Evolutionary conservation across 768 basidiomycete species (phyloP).

Genomic region (Sistotremastrum suecicum): DNA sequence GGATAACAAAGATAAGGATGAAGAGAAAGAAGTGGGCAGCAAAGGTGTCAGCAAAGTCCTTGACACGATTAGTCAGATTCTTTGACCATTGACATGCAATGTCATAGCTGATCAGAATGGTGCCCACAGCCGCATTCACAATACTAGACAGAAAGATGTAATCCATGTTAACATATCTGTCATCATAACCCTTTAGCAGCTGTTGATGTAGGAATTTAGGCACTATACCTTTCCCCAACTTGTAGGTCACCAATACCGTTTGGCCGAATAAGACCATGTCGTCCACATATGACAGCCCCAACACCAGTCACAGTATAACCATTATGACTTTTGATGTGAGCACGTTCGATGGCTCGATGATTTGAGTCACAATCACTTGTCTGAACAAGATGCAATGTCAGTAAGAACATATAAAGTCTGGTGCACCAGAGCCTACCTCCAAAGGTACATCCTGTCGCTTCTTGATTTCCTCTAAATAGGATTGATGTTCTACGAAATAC

Average conservation of each 20-base stretch:
- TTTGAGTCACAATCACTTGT: conserved; percentile 7
- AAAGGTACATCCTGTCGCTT: neutral
- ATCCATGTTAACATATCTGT: conserved; percentile 11
- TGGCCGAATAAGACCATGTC: conserved; percentile 8
- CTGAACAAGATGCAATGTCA: conserved; percentile 5
- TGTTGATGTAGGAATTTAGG: neutral
- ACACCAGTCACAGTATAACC: conserved; percentile 12
- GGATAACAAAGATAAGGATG: conserved; percentile 6
- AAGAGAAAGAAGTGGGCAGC: no score
- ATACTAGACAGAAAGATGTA: conserved; percentile 5
- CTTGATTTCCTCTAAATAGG: conserved; percentile 1
- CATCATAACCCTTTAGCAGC: neutral
- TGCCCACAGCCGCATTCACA: neutral
- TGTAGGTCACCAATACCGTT: conserved; percentile 15
- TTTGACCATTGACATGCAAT: no score
- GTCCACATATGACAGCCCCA: conserved; percentile 9
- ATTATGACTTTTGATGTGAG: conserved; percentile 3
- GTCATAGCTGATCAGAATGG: no score
- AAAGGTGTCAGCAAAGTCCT: neutral
- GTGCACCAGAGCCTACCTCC: conserved; percentile 9
- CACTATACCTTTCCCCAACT: conserved; percentile 12
- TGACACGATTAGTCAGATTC: neutral
- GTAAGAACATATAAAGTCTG: neutral
- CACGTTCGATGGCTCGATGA: conserved; percentile 2
- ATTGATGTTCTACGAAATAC: conserved; percentile 6